A percentile compares a stretch with the other conserved stretches of the same genome.
Conservation (phyloP, 2,329 filamentous ascomycete genomes). For the Beauveria sp. region DNA sequence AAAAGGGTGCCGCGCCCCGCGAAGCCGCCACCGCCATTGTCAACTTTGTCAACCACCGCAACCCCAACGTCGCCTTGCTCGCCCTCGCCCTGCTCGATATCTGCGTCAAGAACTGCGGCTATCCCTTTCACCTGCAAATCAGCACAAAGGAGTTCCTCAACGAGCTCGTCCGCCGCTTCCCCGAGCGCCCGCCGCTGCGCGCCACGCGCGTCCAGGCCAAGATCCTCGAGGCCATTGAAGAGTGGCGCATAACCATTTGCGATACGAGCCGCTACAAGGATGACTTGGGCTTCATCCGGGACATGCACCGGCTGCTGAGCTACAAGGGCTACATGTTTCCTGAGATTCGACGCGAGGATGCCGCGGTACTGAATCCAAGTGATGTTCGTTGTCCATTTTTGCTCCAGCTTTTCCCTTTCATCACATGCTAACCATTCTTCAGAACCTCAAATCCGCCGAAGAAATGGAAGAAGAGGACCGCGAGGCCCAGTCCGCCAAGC, state of each 20-base stretch:
- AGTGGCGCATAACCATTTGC: slow-evolving; percentile 98
- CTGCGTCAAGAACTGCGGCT: slow-evolving; percentile 99
- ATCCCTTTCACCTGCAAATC: slow-evolving; percentile 97
- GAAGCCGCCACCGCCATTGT: slow-evolving; percentile 93
- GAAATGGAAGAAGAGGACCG: slow-evolving; percentile 98
- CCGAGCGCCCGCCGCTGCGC: slow-evolving; percentile 82
- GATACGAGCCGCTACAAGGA: slow-evolving; percentile 97
- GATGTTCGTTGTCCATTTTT: slow-evolving; percentile 58
- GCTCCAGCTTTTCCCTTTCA: background rate
- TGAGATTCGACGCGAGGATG: slow-evolving; percentile 85
- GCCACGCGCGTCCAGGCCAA: slow-evolving; percentile 80
- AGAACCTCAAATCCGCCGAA: slow-evolving; percentile 93
- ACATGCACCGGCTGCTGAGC: slow-evolving; percentile 92
- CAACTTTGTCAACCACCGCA: slow-evolving; percentile 91
- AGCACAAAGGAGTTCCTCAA: slow-evolving; percentile 98
- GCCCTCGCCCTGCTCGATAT: slow-evolving; percentile 92
- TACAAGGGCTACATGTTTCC: slow-evolving; percentile 98
- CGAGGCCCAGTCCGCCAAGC: slow-evolving; percentile 92
- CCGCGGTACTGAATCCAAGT: slow-evolving; percentile 90
- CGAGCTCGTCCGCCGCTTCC: slow-evolving; percentile 91
- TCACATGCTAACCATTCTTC: background rate
- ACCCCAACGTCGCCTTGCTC: slow-evolving; percentile 87
- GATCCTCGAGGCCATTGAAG: slow-evolving; percentile 93
- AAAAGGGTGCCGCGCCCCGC: slow-evolving; percentile 91
- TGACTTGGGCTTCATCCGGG: slow-evolving; percentile 88